Percentiles rank a stretch among this genome's conserved stretches.
phyloP scores from a whole-genome alignment of 2,329 filamentous ascomycete genomes.

The Nigrospora osmanthi region DNA sequence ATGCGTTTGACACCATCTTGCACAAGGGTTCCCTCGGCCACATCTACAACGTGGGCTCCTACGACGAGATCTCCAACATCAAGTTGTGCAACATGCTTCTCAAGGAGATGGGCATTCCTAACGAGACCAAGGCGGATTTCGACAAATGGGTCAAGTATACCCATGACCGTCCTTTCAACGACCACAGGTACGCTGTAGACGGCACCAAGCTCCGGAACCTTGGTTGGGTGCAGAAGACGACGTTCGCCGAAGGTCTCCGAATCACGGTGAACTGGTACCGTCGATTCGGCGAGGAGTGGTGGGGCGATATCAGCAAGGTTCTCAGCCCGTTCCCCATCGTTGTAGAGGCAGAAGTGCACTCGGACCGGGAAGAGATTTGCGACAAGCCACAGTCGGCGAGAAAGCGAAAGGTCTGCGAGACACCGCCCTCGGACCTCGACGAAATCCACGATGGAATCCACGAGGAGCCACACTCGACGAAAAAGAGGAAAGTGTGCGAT shows the following conservation, averaged over 20 bases:
- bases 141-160: slow-evolving; percentile 66
- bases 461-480: slow-evolving; percentile 18
- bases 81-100: slow-evolving; percentile 60
- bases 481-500: slow-evolving; percentile 15
- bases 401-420: slow-evolving; percentile 14
- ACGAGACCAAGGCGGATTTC: slow-evolving; percentile 42
- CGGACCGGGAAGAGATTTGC: slow-evolving; percentile 35
- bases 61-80: slow-evolving; percentile 70
- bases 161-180: slow-evolving; percentile 71
- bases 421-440: slow-evolving; percentile 38
- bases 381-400: slow-evolving; percentile 19
- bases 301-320: slow-evolving; percentile 63
- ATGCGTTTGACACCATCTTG: slow-evolving; percentile 77
- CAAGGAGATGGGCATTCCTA: slow-evolving; percentile 49
- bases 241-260: slow-evolving; percentile 54
- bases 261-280: slow-evolving; percentile 65
- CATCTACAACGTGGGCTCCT: slow-evolving; percentile 75
- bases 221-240: slow-evolving; percentile 62
- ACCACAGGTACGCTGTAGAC: slow-evolving; percentile 65
- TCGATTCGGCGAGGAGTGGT: slow-evolving; percentile 59
- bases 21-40: slow-evolving; percentile 69
- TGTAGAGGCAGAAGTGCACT: slow-evolving; percentile 44
- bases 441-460: slow-evolving; percentile 28
- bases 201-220: slow-evolving; percentile 58
- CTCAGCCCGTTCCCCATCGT: slow-evolving; percentile 61